Conservation (phyloP, 345 rosid genomes). For the Adansonia digitata region DNA sequence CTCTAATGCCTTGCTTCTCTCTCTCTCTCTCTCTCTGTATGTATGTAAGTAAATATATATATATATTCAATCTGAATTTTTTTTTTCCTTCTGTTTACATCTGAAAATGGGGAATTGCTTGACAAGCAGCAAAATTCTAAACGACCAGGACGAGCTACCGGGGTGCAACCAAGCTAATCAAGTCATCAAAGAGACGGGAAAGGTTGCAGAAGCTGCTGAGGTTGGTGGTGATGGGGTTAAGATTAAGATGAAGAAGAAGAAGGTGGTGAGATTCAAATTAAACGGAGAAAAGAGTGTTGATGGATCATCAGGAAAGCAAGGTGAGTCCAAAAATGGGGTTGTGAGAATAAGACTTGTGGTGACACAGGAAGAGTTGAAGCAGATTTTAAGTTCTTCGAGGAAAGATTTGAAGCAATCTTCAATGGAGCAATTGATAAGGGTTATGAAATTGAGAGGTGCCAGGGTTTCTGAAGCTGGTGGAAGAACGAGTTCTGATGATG, state of each 20-base stretch:
- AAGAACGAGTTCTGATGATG: background rate
- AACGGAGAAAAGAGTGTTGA: slow-evolving; percentile 10
- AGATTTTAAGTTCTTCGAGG: slow-evolving; percentile 33
- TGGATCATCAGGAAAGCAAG: slow-evolving; percentile 8
- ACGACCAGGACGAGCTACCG: background rate
- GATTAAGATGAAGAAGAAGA: slow-evolving; percentile 8
- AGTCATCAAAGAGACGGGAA: background rate
- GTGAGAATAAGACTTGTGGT: slow-evolving; percentile 59
- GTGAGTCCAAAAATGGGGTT: slow-evolving; percentile 19
- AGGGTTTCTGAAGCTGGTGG: background rate
- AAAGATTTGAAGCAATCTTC: slow-evolving; percentile 29
- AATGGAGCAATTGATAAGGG: slow-evolving; percentile 41
- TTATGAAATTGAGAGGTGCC: slow-evolving; percentile 37
- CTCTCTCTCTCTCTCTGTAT: slow-evolving; percentile 7
- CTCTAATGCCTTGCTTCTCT: background rate
- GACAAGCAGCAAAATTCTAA: slow-evolving; percentile 7
- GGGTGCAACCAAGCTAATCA: background rate
- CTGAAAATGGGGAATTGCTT: slow-evolving; percentile 42
- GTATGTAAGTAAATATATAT: no score
- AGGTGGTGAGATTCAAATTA: slow-evolving; percentile 27
- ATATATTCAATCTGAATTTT: slow-evolving; percentile 3
- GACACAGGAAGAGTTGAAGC: slow-evolving; percentile 58
- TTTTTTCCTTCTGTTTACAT: background rate
- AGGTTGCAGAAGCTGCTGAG: background rate
- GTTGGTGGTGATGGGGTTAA: background rate